Conservation (phyloP, 331 rosid species). For the Malus hybrid region DNA sequence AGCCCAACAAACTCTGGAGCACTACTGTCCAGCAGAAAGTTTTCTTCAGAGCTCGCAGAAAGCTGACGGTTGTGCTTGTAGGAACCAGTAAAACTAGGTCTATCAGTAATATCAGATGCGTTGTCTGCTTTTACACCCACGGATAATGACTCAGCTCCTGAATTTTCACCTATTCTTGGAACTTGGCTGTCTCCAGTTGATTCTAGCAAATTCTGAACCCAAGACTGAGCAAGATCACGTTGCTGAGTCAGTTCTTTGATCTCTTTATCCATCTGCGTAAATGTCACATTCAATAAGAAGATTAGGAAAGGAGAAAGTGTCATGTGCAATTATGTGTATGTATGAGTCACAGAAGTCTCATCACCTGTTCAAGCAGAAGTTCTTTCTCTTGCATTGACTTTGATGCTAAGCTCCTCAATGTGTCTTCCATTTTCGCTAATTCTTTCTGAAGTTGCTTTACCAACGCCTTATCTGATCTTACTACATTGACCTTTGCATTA, state of each 20-base stretch:
- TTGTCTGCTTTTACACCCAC: background rate
- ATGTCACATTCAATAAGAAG: background rate
- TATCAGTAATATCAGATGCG: constrained; percentile 16
- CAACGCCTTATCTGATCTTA: constrained; percentile 70
- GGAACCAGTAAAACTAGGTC: constrained; percentile 10
- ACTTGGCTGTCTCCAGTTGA: constrained; percentile 31
- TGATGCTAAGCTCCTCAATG: constrained; percentile 45
- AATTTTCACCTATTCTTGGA: constrained; percentile 21
- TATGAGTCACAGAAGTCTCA: background rate
- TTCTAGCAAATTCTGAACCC: constrained; percentile 40
- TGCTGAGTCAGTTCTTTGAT: constrained; percentile 64
- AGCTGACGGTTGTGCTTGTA: constrained; percentile 24
- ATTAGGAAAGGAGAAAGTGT: background rate
- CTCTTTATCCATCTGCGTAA: constrained; percentile 63
- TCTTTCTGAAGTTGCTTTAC: constrained; percentile 66
- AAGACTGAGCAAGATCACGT: constrained; percentile 65
- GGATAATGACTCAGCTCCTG: constrained; percentile 24
- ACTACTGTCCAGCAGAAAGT: constrained; percentile 40
- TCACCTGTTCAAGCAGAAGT: constrained; percentile 66
- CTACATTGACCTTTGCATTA: constrained; percentile 66
- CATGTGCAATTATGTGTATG: background rate
- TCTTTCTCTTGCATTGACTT: constrained; percentile 64
- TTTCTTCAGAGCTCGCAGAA: constrained; percentile 36
- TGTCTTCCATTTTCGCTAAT: constrained; percentile 57
- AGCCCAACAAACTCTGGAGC: constrained; percentile 40